phyloP scores from a whole-genome alignment of 202 grass and related monocot species.

The Dendrocalamus latiflorus region DNA sequence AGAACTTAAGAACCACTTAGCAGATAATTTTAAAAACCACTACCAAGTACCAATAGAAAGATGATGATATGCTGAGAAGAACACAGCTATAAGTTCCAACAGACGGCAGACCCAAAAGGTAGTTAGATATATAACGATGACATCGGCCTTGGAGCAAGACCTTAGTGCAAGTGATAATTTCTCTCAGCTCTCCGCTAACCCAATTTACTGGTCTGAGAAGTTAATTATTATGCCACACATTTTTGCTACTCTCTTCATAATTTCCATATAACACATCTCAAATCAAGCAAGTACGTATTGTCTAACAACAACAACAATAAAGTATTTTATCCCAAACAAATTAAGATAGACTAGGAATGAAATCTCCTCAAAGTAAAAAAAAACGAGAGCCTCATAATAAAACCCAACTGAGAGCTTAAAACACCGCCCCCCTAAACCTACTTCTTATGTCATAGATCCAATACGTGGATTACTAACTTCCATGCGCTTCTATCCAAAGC shows the following conservation, averaged over 20 bases:
- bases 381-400: no score
- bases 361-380: no score
- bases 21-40: not conserved
- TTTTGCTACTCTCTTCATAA: not conserved
- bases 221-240: not conserved
- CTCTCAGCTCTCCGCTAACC: not conserved
- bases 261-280: not conserved
- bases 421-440: no score
- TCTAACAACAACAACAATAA: not conserved
- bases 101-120: not conserved
- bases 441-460: no score
- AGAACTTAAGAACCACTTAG: not conserved
- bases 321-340: no score
- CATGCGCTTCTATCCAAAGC: no score
- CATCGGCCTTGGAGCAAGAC: not conserved
- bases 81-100: not conserved
- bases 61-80: not conserved
- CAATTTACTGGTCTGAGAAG: not conserved
- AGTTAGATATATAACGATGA: not conserved
- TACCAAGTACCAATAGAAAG: not conserved
- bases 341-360: no score
- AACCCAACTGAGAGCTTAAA: no score
- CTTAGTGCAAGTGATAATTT: not conserved
- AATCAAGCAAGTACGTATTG: not conserved
- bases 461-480: no score